Evolutionary conservation across 805 yeast species (phyloP).

Genomic region (Pichia sporocuriosa): DNA sequence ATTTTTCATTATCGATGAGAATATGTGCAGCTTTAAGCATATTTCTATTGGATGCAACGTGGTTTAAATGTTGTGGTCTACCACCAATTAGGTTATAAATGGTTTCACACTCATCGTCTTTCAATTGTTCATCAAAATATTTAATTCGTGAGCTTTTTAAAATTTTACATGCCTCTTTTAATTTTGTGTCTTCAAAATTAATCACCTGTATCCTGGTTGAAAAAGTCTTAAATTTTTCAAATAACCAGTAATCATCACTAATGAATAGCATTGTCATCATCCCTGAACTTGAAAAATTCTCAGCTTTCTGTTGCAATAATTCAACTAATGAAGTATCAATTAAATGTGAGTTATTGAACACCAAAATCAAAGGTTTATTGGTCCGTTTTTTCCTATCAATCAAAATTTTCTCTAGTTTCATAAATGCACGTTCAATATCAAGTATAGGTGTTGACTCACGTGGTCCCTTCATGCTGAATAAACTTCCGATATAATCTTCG

Average conservation of each 20-base stretch:
- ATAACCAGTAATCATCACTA: slow-evolving; percentile 83
- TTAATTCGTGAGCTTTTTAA: slow-evolving; percentile 43
- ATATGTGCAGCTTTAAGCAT: slow-evolving; percentile 57
- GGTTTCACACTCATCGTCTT: slow-evolving; percentile 28
- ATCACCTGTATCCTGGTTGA: slow-evolving; percentile 72
- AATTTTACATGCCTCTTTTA: slow-evolving; percentile 50
- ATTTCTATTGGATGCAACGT: slow-evolving; percentile 55
- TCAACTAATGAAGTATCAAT: slow-evolving; percentile 70
- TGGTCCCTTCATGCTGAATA: slow-evolving; percentile 77
- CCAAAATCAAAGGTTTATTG: slow-evolving; percentile 54
- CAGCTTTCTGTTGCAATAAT: slow-evolving; percentile 78
- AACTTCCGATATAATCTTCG: slow-evolving; percentile 78
- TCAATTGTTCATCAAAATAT: slow-evolving; percentile 34
- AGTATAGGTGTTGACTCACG: slow-evolving; percentile 76
- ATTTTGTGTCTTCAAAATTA: slow-evolving; percentile 55
- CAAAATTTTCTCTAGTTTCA: slow-evolving; percentile 69
- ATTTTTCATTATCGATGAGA: slow-evolving; percentile 71
- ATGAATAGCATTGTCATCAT: slow-evolving; percentile 62
- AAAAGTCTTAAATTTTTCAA: slow-evolving; percentile 62
- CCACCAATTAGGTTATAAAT: slow-evolving; percentile 74
- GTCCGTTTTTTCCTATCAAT: slow-evolving; percentile 36
- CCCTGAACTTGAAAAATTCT: slow-evolving; percentile 65
- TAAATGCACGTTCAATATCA: slow-evolving; percentile 78
- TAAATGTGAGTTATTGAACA: slow-evolving; percentile 70
- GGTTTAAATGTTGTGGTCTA: slow-evolving; percentile 73